A percentile compares a stretch with the other conserved stretches of the same genome.
phyloP scores from a whole-genome alignment of 148 eudicot genomes.

The Limonium bicolor region DNA sequence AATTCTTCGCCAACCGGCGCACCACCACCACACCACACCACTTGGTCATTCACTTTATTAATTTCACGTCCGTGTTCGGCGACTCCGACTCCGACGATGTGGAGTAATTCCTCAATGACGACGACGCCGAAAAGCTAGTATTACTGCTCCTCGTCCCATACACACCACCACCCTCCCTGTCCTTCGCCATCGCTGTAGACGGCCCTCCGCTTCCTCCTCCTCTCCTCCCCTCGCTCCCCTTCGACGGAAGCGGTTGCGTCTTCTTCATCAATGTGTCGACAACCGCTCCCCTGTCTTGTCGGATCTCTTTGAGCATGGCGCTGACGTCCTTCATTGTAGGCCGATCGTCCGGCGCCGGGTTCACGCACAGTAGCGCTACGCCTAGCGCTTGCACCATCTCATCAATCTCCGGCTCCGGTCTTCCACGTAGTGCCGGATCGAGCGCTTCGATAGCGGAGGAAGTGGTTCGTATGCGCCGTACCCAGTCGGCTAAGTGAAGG shows the following conservation, averaged over 20 bases:
- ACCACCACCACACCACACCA: no score
- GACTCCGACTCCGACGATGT: no score
- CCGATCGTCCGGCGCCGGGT: conserved; percentile 46
- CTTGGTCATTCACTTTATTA: no score
- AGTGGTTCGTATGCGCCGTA: conserved; percentile 25
- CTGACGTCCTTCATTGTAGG: conserved; percentile 80
- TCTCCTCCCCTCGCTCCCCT: conserved; percentile 8
- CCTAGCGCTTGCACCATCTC: conserved; percentile 68
- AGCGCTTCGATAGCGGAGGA: conserved; percentile 27
- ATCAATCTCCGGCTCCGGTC: conserved; percentile 49
- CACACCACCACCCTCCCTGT: conserved; percentile 3
- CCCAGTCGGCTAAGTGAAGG: conserved; percentile 66
- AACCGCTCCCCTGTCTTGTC: conserved; percentile 33
- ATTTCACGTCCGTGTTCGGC: no score
- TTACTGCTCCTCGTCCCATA: conserved; percentile 31
- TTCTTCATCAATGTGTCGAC: conserved; percentile 20
- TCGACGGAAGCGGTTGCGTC: conserved; percentile 9
- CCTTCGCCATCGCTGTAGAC: conserved; percentile 31
- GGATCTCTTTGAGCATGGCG: conserved; percentile 60
- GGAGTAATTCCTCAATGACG: conserved; percentile 39
- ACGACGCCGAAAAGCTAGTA: conserved; percentile 57
- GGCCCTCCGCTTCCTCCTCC: conserved; percentile 18
- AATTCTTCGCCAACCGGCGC: no score
- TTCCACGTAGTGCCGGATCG: conserved; percentile 32
- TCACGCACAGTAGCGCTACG: conserved; percentile 54